A percentile compares a stretch with the other conserved stretches of the same genome.
phyloP scores from a whole-genome alignment of 176 grass and related monocot genomes.

The Luzula sylvatica region DNA sequence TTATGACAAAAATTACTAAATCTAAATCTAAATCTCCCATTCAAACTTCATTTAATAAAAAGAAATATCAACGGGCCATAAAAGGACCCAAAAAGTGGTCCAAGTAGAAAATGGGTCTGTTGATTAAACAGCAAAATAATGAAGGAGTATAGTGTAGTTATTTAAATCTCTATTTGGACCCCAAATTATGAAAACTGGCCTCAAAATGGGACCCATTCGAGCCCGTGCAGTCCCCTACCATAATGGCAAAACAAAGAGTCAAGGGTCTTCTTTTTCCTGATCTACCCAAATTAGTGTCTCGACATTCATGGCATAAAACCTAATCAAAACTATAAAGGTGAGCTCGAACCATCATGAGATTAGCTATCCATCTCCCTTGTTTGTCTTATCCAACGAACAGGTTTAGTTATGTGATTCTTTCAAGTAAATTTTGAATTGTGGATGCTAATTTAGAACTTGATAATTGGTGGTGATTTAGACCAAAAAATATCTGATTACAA shows the following conservation, averaged over 20 bases:
- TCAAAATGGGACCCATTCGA: conserved; percentile 4
- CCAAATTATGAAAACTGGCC: conserved; percentile 5
- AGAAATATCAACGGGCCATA: conserved; percentile 6
- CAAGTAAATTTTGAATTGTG: too few species aligned
- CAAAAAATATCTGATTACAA: too few species aligned
- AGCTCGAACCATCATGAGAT: conserved; percentile 9
- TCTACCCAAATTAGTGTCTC: conserved; percentile 2
- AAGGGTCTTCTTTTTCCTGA: background rate
- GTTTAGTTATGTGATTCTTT: too few species aligned
- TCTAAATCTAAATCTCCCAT: background rate
- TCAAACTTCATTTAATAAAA: conserved; percentile 9
- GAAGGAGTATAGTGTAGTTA: conserved; percentile 9
- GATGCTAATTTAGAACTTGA: too few species aligned
- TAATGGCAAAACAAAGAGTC: conserved; percentile 16
- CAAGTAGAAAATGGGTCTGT: conserved; percentile 20
- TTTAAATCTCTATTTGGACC: conserved; percentile 14
- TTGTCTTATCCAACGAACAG: too few species aligned
- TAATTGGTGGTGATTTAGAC: too few species aligned
- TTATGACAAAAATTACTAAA: background rate
- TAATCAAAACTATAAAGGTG: conserved; percentile 4
- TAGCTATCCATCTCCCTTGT: too few species aligned
- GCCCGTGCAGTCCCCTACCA: conserved; percentile 1
- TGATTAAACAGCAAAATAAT: conserved; percentile 16
- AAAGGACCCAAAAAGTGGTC: conserved; percentile 7
- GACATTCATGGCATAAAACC: conserved; percentile 8